Evolutionary conservation across 495 filamentous ascomycete species (phyloP).

Genomic region (Astrothelium macrocarpum): DNA sequence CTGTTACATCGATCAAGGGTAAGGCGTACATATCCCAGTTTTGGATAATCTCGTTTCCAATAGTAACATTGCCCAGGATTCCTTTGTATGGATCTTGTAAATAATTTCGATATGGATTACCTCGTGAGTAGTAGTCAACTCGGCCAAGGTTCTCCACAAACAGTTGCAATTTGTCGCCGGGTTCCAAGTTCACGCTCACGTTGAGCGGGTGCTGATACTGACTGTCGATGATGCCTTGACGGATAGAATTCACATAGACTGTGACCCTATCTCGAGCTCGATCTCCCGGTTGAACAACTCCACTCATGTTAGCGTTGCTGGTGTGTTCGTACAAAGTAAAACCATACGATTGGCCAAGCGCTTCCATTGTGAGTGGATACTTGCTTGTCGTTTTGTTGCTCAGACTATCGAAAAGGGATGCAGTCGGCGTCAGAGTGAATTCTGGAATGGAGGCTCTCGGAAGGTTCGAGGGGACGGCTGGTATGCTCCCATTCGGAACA

Average conservation of each 20-base stretch:
- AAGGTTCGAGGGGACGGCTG: constrained; percentile 26
- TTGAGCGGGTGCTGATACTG: constrained; percentile 31
- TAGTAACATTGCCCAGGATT: constrained; percentile 37
- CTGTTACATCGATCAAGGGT: constrained; percentile 24
- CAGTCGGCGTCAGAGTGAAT: constrained; percentile 24
- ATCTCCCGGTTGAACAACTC: constrained; percentile 26
- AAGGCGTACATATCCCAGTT: constrained; percentile 37
- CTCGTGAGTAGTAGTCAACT: constrained; percentile 31
- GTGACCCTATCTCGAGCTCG: constrained; percentile 36
- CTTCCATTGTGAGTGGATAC: constrained; percentile 36
- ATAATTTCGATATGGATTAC: constrained; percentile 32
- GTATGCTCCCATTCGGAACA: constrained; percentile 24
- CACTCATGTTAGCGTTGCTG: constrained; percentile 20
- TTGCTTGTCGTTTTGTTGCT: constrained; percentile 1
- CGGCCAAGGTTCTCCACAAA: constrained; percentile 41
- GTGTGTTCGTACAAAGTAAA: constrained; percentile 36
- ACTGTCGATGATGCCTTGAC: constrained; percentile 37
- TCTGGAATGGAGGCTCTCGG: constrained; percentile 27
- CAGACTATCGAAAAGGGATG: neutral
- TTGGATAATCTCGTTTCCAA: constrained; percentile 25
- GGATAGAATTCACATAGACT: constrained; percentile 36
- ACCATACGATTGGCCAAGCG: constrained; percentile 35
- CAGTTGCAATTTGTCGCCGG: constrained; percentile 34
- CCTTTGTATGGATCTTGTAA: constrained; percentile 27
- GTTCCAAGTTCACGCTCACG: constrained; percentile 28